Evolutionary conservation across 345 rosid species (phyloP), one percentile per base, ranked within the genome.

Genomic region (Jatropha curcas): DNA sequence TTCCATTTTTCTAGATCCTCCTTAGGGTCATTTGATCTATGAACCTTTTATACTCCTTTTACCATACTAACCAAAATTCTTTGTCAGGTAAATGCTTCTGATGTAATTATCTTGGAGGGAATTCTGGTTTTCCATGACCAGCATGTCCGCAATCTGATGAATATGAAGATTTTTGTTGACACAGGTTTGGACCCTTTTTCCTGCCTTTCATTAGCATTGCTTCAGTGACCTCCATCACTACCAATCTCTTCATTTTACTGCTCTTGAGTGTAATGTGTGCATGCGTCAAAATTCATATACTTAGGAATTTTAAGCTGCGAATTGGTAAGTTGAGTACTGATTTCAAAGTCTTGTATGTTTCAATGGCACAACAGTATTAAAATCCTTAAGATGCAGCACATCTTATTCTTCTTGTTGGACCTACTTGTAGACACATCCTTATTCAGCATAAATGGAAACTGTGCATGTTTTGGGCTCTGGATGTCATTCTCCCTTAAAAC

Each of bases 81-180:
- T 74, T 52, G 0, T 71, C 84, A 96, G 99, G 99, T 96, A 52
- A 96, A 96, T 86, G 97, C 90, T 68, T 93, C 97, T 69, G 99
- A 96, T 86, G 99, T 96, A 59, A 96, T 96, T 60, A 96, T 96
- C 79, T 75, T 96, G 85, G 98, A 93, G 85, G 99, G 99, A 71
- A 96, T 96, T 79, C 84, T 96, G 53, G 95, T 96, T 63, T 96
- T 96, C 66, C 98, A 96, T 81, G 98, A 96, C 73, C 91, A 84
- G 45, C 88, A 80, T 71, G 98, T 96, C 77, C 92, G 99, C 51
- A 87, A 88, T 81, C 83, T 89, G 71, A 96, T 96, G 99, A 84
- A 90, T 78, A 86, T 96, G 99, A 96, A 93, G 86, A 96, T 96
- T 68, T 96, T 96, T 69, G 99, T 96, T 50, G 99, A 96, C 78